Percentiles rank a stretch among this genome's conserved stretches.
phyloP scores from a whole-genome alignment of 2,329 filamentous ascomycete genomes.

The Chrysoporthe cubensis region DNA sequence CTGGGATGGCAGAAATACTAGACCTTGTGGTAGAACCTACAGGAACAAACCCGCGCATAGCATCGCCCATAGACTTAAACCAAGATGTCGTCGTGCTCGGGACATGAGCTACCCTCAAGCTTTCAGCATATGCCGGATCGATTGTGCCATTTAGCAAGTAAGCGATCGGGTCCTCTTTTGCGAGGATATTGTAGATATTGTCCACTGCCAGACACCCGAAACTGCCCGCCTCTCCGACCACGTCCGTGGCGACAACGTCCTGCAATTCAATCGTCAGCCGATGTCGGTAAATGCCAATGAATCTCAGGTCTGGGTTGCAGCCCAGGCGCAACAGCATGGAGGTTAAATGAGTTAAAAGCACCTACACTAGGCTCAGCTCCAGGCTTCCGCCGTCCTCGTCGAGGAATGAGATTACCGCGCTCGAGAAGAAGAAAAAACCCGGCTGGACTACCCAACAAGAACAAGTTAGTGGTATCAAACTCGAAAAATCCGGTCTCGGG shows the following conservation, averaged over 20 bases:
- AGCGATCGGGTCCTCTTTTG: conserved; percentile 74
- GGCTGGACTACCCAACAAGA: conserved; percentile 86
- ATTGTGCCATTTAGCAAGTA: conserved; percentile 92
- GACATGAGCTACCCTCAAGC: conserved; percentile 77
- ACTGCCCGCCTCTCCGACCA: conserved; percentile 77
- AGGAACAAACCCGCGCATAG: conserved; percentile 65
- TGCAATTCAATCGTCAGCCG: conserved; percentile 2
- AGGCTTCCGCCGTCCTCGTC: conserved; percentile 75
- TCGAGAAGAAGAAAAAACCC: conserved; percentile 93
- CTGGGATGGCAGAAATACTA: conserved; percentile 34
- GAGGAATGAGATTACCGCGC: conserved; percentile 70
- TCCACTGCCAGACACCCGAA: conserved; percentile 94
- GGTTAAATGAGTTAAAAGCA: background rate
- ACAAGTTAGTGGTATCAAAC: conserved; percentile 88
- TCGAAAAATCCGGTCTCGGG: conserved; percentile 71
- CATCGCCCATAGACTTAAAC: conserved; percentile 65
- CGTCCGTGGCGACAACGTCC: conserved; percentile 57
- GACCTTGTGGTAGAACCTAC: conserved; percentile 44
- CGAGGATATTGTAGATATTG: conserved; percentile 93
- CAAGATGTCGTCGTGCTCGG: conserved; percentile 72
- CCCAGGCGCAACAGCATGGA: background rate
- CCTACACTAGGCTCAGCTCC: conserved; percentile 63
- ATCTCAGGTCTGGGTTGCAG: background rate
- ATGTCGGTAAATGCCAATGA: background rate
- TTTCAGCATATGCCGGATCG: conserved; percentile 76